Evolutionary conservation across 2,329 filamentous ascomycete species (phyloP).

Genomic region (Sporothrix brunneoviolacea): DNA sequence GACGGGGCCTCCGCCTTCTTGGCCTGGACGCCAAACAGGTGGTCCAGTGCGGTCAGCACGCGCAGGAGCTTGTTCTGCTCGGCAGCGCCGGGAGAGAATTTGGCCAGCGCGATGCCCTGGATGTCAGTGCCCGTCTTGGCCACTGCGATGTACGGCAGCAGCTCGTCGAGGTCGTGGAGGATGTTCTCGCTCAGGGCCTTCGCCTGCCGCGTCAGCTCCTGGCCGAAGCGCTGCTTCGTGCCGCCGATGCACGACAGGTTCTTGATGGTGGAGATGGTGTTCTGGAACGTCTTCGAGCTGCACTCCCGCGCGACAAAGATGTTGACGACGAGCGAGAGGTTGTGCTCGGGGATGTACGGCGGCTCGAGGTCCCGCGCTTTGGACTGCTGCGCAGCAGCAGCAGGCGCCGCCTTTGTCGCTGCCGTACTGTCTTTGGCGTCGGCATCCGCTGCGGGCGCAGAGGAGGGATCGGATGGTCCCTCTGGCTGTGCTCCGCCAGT

Average conservation of each 20-base stretch:
- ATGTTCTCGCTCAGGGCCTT: conserved; percentile 79
- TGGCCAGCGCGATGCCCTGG: conserved; percentile 85
- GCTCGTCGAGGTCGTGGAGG: conserved; percentile 72
- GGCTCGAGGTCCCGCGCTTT: conserved; percentile 61
- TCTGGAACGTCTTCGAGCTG: conserved; percentile 95
- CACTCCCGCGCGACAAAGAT: conserved; percentile 95
- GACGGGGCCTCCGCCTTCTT: conserved; percentile 36
- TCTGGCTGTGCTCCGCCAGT: too few relatives aligned
- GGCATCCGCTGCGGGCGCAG: conserved; percentile 13
- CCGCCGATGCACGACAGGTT: conserved; percentile 93
- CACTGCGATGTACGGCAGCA: conserved; percentile 78
- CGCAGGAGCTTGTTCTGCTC: conserved; percentile 94
- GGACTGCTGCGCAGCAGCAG: conserved; percentile 38
- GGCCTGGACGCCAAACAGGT: conserved; percentile 80
- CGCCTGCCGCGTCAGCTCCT: conserved; percentile 83
- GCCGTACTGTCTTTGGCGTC: conserved; percentile 26
- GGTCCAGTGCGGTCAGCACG: conserved; percentile 88
- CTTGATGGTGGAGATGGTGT: conserved; percentile 97
- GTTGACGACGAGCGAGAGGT: conserved; percentile 89
- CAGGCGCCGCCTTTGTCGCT: conserved; percentile 26
- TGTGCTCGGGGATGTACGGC: conserved; percentile 79
- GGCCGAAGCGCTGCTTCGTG: conserved; percentile 85
- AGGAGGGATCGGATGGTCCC: too few relatives aligned
- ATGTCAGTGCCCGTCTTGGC: conserved; percentile 89
- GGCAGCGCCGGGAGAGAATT: conserved; percentile 92